phyloP scores from a whole-genome alignment of 371 early-diverging fungal species.

The Apophysomyces elegans region DNA sequence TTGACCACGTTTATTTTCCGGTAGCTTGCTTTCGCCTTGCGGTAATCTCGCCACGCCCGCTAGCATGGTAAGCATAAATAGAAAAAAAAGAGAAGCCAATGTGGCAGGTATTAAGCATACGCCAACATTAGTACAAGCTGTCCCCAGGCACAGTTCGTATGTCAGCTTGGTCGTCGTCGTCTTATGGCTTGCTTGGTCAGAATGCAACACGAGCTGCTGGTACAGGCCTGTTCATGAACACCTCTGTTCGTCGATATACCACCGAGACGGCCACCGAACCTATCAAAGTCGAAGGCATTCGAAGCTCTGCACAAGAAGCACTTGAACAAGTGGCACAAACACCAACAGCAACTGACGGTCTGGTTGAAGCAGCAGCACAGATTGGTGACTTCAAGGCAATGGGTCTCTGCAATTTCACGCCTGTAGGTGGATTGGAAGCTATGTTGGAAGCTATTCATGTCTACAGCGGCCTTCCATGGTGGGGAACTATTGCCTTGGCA shows the following conservation, averaged over 20 bases:
- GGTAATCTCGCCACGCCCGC: constrained; percentile 6
- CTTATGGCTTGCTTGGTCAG: neutral
- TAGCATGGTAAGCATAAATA: neutral
- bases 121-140: neutral
- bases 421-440: constrained; percentile 78
- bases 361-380: constrained; percentile 58
- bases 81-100: neutral
- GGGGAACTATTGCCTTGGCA: constrained; percentile 80
- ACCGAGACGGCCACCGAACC: neutral
- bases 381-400: constrained; percentile 82
- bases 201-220: neutral
- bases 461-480: constrained; percentile 91
- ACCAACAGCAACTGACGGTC: constrained; percentile 44
- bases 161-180: neutral
- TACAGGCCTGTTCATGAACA: constrained; percentile 1
- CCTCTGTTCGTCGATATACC: constrained; percentile 1
- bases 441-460: constrained; percentile 83
- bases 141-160: neutral
- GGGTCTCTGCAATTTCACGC: constrained; percentile 78
- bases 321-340: constrained; percentile 34
- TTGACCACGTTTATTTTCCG: neutral
- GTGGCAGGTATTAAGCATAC: neutral
- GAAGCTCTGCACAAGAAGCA: constrained; percentile 21
- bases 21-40: constrained; percentile 4
- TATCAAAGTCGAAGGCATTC: neutral